phyloP scores from a whole-genome alignment of 208 protist genomes.

The Naegleria lovaniensis region DNA sequence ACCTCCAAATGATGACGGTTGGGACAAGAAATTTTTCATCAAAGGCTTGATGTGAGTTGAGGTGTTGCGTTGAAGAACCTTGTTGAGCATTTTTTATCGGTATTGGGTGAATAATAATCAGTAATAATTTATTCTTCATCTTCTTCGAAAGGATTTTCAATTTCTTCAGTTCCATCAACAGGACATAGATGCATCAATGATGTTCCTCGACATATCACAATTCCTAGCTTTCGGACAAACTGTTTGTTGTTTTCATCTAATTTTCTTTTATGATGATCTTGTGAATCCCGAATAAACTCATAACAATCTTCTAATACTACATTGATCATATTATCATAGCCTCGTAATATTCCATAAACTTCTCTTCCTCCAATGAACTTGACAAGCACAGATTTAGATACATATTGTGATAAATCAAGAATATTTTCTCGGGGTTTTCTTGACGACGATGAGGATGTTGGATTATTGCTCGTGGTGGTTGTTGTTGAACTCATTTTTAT shows the following conservation, averaged over 20 bases:
- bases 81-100: not conserved
- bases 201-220: conserved; percentile 37
- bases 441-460: too few species aligned
- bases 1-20: not conserved
- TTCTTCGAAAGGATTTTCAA: conserved; percentile 40
- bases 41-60: not conserved
- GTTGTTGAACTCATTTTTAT: too few species aligned
- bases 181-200: conserved; percentile 30
- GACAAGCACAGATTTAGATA: conserved; percentile 19
- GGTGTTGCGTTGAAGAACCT: not conserved
- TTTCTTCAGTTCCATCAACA: conserved; percentile 38
- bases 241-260: conserved; percentile 14
- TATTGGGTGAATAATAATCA: not conserved
- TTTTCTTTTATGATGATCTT: conserved; percentile 23
- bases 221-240: conserved; percentile 32
- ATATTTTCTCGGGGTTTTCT: conserved; percentile 33
- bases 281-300: conserved; percentile 31
- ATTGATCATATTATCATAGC: conserved; percentile 37
- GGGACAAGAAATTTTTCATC: not conserved
- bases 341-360: conserved; percentile 37
- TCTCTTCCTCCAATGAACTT: conserved; percentile 34
- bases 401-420: conserved; percentile 23
- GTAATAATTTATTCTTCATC: conserved; percentile 8
- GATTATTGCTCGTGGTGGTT: too few species aligned
- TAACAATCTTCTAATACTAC: conserved; percentile 34